These are phyloP conservation scores for Pistacia integerrima DNA, from an alignment of 345 rosid genomes.

Conservation along the genomic window DNA sequence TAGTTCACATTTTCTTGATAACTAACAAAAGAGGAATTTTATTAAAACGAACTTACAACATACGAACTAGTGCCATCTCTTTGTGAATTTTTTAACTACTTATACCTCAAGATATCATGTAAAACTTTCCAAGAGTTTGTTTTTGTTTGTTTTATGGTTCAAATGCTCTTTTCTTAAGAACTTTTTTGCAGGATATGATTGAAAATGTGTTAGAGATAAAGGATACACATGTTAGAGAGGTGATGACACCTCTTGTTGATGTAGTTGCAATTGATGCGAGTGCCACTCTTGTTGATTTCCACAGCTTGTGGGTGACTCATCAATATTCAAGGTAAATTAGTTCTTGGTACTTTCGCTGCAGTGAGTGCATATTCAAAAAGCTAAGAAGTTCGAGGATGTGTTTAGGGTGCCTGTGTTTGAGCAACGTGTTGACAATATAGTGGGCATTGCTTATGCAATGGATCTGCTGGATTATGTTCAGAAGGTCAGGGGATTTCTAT, in stretches of 20 bases:
- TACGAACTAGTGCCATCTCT: not conserved
- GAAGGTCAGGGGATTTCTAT: slow-evolving; percentile 62
- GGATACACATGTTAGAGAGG: slow-evolving; percentile 97
- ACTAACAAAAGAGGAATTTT: too few relatives aligned
- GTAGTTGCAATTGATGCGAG: too few relatives aligned
- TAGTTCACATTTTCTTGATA: slow-evolving; percentile 36
- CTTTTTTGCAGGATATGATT: slow-evolving; percentile 85
- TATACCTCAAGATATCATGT: not conserved
- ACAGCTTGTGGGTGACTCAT: slow-evolving; percentile 93
- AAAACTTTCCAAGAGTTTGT: not conserved
- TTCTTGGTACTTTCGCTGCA: slow-evolving; percentile 5
- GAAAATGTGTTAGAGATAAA: slow-evolving; percentile 98
- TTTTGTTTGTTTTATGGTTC: slow-evolving; percentile 7
- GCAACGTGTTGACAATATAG: slow-evolving; percentile 96
- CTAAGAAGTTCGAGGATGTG: slow-evolving; percentile 21
- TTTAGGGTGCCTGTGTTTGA: slow-evolving; percentile 98
- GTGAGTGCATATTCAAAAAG: slow-evolving; percentile 17
- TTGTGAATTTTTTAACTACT: not conserved
- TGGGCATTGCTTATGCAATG: slow-evolving; percentile 98
- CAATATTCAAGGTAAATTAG: slow-evolving; percentile 80
- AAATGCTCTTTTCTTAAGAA: slow-evolving; percentile 20
- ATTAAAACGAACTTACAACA: too few relatives aligned
- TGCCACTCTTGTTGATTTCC: slow-evolving; percentile 87
- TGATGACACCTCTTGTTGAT: too few relatives aligned
- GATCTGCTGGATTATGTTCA: slow-evolving; percentile 91